A percentile compares a stretch with the other conserved stretches of the same genome.
Evolutionary conservation across 495 filamentous ascomycete genomes (phyloP).

Genomic region (Haplographium delicatum): DNA sequence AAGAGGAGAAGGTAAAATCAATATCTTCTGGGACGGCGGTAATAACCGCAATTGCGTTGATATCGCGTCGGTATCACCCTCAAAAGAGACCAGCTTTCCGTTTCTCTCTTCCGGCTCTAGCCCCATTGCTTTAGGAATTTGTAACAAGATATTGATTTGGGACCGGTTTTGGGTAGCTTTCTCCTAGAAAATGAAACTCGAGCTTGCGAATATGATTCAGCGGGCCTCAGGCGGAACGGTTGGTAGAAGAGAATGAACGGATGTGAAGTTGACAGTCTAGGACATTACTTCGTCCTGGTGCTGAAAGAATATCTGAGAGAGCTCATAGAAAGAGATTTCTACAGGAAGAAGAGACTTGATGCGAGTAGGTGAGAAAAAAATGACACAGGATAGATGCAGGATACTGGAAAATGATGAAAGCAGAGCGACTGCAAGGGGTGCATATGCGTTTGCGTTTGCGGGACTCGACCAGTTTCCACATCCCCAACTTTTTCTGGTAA

Average conservation of each 20-base stretch:
- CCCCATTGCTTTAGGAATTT: too few relatives aligned
- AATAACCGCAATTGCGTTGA: constrained; percentile 47
- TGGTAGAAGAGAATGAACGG: too few relatives aligned
- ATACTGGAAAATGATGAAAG: neutral
- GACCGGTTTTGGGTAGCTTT: too few relatives aligned
- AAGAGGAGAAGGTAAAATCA: constrained; percentile 42
- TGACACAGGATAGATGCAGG: neutral
- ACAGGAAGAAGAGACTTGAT: neutral
- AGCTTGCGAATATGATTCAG: too few relatives aligned
- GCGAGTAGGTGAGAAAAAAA: neutral
- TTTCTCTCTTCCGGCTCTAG: constrained; percentile 2
- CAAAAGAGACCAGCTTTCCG: constrained; percentile 47
- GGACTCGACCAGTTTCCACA: constrained; percentile 2
- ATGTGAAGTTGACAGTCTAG: too few relatives aligned
- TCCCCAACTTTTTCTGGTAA: neutral
- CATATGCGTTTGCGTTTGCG: too few relatives aligned
- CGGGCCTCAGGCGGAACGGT: too few relatives aligned
- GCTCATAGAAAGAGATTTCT: neutral
- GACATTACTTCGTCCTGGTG: too few relatives aligned
- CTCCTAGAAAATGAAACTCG: too few relatives aligned
- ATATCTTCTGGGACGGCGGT: constrained; percentile 41
- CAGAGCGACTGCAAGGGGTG: too few relatives aligned
- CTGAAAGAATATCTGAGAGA: neutral
- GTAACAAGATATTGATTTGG: too few relatives aligned
- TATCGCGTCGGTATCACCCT: constrained; percentile 41